Evolutionary conservation across 768 basidiomycete genomes (phyloP).

Genomic region (Dioszegia crocea): DNA sequence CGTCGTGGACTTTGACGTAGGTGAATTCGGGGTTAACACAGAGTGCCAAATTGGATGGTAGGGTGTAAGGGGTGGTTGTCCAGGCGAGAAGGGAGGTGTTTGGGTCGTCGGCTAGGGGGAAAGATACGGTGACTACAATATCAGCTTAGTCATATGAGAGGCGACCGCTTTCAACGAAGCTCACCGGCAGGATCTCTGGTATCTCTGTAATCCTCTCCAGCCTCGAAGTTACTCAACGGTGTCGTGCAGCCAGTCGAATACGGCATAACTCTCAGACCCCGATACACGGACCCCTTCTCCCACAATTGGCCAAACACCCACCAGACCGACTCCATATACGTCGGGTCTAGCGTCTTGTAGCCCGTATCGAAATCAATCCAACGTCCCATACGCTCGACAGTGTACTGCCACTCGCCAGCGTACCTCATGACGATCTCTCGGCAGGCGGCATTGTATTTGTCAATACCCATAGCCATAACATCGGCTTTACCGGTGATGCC

Average conservation of each 20-base stretch:
- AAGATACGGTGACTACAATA: slow-evolving; percentile 76
- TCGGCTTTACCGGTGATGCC: slow-evolving; percentile 88
- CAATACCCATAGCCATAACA: slow-evolving; percentile 91
- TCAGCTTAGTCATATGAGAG: neutral
- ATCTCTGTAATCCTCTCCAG: slow-evolving; percentile 84
- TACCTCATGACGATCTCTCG: slow-evolving; percentile 97
- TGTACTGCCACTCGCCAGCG: slow-evolving; percentile 84
- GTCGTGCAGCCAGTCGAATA: slow-evolving; percentile 96
- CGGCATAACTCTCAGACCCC: slow-evolving; percentile 92
- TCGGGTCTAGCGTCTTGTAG: slow-evolving; percentile 90
- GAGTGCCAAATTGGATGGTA: slow-evolving; percentile 89
- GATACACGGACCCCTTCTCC: slow-evolving; percentile 86
- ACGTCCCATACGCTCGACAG: slow-evolving; percentile 95
- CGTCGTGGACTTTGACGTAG: slow-evolving; percentile 94
- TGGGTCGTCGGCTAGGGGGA: slow-evolving; percentile 90
- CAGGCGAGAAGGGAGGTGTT: slow-evolving; percentile 85
- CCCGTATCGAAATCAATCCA: slow-evolving; percentile 99
- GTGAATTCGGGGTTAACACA: slow-evolving; percentile 95
- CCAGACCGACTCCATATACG: slow-evolving; percentile 98
- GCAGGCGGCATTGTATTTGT: slow-evolving; percentile 95
- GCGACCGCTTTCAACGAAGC: slow-evolving; percentile 30
- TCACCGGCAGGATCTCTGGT: slow-evolving; percentile 85
- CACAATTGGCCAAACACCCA: slow-evolving; percentile 97
- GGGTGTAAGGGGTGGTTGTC: slow-evolving; percentile 99
- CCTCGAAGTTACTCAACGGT: slow-evolving; percentile 95